phyloP scores from a whole-genome alignment of 441 rosid genomes.

The Gossypium laxum region DNA sequence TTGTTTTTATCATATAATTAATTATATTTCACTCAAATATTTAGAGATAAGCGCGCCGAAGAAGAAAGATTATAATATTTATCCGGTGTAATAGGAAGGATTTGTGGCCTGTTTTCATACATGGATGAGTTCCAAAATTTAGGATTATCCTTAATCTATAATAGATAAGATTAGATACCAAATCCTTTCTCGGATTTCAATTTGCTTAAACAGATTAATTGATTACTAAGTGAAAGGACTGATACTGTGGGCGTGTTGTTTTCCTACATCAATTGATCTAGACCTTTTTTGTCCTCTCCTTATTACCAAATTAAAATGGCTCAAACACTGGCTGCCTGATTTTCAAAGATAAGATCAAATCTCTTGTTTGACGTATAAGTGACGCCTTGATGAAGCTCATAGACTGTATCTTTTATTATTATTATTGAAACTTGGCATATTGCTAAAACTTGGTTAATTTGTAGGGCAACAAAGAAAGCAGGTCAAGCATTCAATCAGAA shows the following conservation, averaged over 20 bases:
- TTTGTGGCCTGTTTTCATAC: neutral
- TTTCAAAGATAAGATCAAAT: constrained; percentile 4
- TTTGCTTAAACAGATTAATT: neutral
- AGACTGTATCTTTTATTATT: neutral
- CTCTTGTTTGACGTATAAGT: neutral
- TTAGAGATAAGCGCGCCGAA: neutral
- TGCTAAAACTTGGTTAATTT: neutral
- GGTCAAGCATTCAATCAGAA: neutral
- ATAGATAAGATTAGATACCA: neutral
- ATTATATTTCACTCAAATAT: neutral
- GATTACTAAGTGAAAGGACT: neutral
- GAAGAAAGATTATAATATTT: neutral
- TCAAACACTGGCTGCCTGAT: neutral
- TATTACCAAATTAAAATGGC: neutral
- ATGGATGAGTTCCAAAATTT: neutral
- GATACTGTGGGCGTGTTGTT: neutral
- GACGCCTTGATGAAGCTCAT: neutral
- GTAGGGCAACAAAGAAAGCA: neutral
- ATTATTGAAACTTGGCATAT: neutral
- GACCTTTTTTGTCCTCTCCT: constrained; percentile 8
- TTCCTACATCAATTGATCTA: neutral
- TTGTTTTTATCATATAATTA: neutral
- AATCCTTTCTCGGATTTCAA: neutral
- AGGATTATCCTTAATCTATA: neutral
- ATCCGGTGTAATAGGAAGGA: neutral